Base-by-base conservation (phyloP, 1,284 basidiomycete species). In the Apiotrichum siamense region DNA sequence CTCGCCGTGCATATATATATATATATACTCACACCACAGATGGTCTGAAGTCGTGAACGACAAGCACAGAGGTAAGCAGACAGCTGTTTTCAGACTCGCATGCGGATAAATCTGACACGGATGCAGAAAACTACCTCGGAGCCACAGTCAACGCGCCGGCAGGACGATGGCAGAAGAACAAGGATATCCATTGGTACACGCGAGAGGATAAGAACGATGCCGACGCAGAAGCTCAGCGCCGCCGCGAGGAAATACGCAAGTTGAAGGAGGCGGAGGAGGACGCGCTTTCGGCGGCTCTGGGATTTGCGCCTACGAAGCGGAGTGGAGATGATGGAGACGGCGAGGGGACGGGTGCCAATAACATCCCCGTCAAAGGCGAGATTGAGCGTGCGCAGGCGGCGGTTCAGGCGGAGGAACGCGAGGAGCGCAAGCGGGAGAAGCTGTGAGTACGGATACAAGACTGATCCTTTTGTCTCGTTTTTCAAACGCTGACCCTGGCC, bases 101-200 rank as follows among this genome's bases (percentile, higher is more conserved):
- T 33, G 3, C 25, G 55, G 70, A 91, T n/a, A 17, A 7, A 21
- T 10, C 21, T 17, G 1, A 3, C 15, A 31, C 47, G 40, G 15
- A 43, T 33, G 3, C 25, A 55, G 70, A 91, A 84, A 85, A 92
- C 71, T 93, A 93, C 68, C 82, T 94, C 2, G 90, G 90, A 5
- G 86, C 90, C 65, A 89, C 88, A 57, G 84, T 93, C 73, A 91
- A 93, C 64, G 90, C 89, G 1, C 90, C 90, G 0, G 88, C 87
- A 3, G 90, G 91, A 4, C 78, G 91, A 57, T 94, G 90, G 90
- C 90, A 94, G 74, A 92, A 91, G 76, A 88, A 89, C 76, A 90
- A 92, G 69, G 90, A 94, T 64, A 77, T 94, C 18, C 90, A 94
- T 67, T 94, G 90, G 90, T 94, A 94, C 67, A 81, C 77, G 56